phyloP scores from a whole-genome alignment of 768 basidiomycete species.

The Tylopilus felleus region DNA sequence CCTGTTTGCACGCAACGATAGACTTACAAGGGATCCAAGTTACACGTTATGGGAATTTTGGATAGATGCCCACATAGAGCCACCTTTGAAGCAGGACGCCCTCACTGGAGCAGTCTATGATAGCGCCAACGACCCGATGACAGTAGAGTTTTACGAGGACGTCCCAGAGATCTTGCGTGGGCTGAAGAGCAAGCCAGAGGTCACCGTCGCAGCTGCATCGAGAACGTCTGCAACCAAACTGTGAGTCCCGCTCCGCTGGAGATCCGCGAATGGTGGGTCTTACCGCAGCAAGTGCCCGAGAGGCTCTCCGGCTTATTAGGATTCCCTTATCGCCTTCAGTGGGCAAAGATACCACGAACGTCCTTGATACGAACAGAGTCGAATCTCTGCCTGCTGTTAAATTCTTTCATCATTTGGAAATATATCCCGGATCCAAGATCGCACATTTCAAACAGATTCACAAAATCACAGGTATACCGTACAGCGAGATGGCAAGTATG shows the following conservation, averaged over 20 bases:
- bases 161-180: constrained; percentile 70
- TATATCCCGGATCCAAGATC: constrained; percentile 81
- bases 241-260: constrained; percentile 39
- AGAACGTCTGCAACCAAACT: constrained; percentile 64
- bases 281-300: constrained; percentile 53
- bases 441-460: constrained; percentile 76
- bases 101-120: constrained; percentile 24
- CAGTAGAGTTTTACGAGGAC: constrained; percentile 70
- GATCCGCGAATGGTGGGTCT: background rate
- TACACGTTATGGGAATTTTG: constrained; percentile 87
- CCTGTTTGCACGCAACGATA: background rate
- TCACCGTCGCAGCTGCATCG: constrained; percentile 69
- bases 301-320: constrained; percentile 65
- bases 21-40: constrained; percentile 36
- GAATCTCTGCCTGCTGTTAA: constrained; percentile 46
- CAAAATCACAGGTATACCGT: constrained; percentile 69
- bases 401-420: constrained; percentile 70
- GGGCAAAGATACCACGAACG: constrained; percentile 24
- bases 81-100: constrained; percentile 49
- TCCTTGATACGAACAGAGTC: constrained; percentile 8
- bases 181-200: constrained; percentile 42
- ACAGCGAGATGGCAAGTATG: constrained; percentile 67
- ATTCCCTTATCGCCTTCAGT: constrained; percentile 40
- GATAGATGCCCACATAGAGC: constrained; percentile 76
- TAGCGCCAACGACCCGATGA: constrained; percentile 15